These are phyloP conservation scores for Actinomortierella wolfii DNA, from an alignment of 371 early-diverging fungal species.

Conservation along the genomic window DNA sequence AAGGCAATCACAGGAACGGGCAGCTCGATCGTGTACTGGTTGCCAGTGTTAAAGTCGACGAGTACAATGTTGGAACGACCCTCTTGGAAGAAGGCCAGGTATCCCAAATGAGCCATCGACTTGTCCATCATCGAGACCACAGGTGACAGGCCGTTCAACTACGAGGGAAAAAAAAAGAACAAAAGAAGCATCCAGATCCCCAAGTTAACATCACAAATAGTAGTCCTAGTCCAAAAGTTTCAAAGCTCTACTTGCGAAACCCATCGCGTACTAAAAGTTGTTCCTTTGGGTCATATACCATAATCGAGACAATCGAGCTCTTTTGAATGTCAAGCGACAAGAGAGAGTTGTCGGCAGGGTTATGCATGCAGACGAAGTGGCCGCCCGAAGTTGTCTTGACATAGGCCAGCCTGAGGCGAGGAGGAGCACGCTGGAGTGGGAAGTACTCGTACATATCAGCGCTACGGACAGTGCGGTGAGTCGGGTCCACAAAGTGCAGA, in stretches of 20 bases:
- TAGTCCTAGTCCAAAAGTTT: too few species aligned
- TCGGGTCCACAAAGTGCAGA: constrained; percentile 64
- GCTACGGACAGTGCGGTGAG: constrained; percentile 59
- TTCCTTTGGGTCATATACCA: constrained; percentile 33
- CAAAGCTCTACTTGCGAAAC: too few species aligned
- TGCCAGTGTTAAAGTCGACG: constrained; percentile 63
- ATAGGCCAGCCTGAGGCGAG: constrained; percentile 59
- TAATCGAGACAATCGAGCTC: constrained; percentile 58
- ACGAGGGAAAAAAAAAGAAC: too few species aligned
- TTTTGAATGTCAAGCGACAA: constrained; percentile 66
- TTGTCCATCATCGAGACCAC: constrained; percentile 61
- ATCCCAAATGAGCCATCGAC: constrained; percentile 52
- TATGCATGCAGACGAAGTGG: constrained; percentile 66
- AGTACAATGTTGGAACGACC: constrained; percentile 58
- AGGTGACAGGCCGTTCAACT: constrained; percentile 55
- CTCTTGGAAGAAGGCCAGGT: constrained; percentile 68
- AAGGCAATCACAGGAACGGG: constrained; percentile 55
- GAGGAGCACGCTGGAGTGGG: constrained; percentile 71
- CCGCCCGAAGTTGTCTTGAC: constrained; percentile 48
- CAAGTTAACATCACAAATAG: too few species aligned
- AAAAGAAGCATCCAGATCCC: constrained; percentile 7
- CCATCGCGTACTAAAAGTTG: constrained; percentile 1
- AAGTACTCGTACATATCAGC: constrained; percentile 81
- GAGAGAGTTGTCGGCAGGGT: constrained; percentile 71
- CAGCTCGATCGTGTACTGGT: constrained; percentile 55